phyloP scores from a whole-genome alignment of 306 rosid species.

The Sindora glabra region DNA sequence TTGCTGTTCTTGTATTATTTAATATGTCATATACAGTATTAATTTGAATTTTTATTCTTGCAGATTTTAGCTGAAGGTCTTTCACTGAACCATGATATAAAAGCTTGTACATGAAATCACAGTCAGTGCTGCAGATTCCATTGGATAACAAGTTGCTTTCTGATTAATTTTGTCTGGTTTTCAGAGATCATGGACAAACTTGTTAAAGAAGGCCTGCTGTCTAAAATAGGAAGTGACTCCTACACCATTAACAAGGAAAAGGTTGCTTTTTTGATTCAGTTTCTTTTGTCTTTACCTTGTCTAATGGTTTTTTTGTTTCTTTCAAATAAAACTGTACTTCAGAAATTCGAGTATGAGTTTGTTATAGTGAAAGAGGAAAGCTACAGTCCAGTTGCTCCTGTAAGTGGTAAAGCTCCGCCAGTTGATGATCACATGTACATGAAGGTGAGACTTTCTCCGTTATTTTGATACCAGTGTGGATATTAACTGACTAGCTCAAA shows the following conservation, averaged over 20 bases:
- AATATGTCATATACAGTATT: slow-evolving; percentile 8
- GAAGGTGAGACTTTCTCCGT: slow-evolving; percentile 42
- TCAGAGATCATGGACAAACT: slow-evolving; percentile 75
- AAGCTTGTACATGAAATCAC: not conserved
- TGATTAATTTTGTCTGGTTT: slow-evolving; percentile 25
- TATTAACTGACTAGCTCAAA: not conserved
- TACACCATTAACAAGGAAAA: slow-evolving; percentile 53
- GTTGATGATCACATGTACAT: slow-evolving; percentile 57
- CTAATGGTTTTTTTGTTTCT: not conserved
- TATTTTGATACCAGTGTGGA: not conserved
- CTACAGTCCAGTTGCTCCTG: slow-evolving; percentile 35
- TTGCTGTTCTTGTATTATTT: not conserved
- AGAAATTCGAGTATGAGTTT: slow-evolving; percentile 68
- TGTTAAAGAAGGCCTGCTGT: slow-evolving; percentile 54
- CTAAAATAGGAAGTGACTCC: slow-evolving; percentile 48
- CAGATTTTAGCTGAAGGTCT: slow-evolving; percentile 87
- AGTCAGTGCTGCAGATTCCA: not conserved
- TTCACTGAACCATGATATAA: not conserved
- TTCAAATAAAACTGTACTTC: slow-evolving; percentile 13
- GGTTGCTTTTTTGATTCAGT: slow-evolving; percentile 31
- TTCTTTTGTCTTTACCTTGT: not conserved
- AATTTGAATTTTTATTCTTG: slow-evolving; percentile 18
- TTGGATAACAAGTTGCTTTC: slow-evolving; percentile 5
- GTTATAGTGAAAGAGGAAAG: slow-evolving; percentile 60
- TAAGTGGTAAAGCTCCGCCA: slow-evolving; percentile 24